Base-by-base conservation (phyloP, 345 rosid genomes). In the Raphanus sativus region DNA sequence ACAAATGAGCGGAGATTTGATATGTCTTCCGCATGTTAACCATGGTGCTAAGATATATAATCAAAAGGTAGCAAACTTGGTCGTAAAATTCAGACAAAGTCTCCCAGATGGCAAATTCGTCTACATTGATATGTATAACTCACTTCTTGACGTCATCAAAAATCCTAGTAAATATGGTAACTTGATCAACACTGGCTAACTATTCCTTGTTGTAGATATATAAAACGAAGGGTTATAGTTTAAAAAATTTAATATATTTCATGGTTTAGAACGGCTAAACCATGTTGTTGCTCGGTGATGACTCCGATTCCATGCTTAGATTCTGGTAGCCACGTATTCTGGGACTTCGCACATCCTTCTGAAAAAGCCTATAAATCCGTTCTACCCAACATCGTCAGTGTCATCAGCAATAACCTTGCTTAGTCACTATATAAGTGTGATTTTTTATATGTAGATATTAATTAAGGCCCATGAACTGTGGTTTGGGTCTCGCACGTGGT, bases 321-420 rank as follows among this genome's bases (percentile, higher is more conserved):
- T 54, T 55, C 81, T 16, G 54, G 15, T 70, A 11, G 13, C 28
- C 70, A 77, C 12, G 81, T 77, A 48, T 77, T 71, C 12, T 71
- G 81, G 81, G 81, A 71, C 50, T 64, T 71, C 29, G 76, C 60
- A 0, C 81, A 77, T 77, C 81, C 81, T 40, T 63, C 76, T 26
- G 71, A 77, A 71, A 77, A 66, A 16, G 81, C 81, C 9, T 71
- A 71, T 28, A 58, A 15, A 66, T 4, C 38, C n/a, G 13, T 77
- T 45, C 32, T 65, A 42, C 76, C 76, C 5, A 30, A 54, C 4
- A 32, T 71, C 71, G 34, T 70, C 50, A 52, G n/a, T 65, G 25
- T 62, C 24, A 77, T 70, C 36, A 33, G 65, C 42, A 63, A 4
- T 34, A 77, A 55, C 0, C 76, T 77, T 4, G 30, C 71, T 28